Evolutionary conservation across 805 yeast species (phyloP).

Genomic region (Torulaspora microellipsoides): DNA sequence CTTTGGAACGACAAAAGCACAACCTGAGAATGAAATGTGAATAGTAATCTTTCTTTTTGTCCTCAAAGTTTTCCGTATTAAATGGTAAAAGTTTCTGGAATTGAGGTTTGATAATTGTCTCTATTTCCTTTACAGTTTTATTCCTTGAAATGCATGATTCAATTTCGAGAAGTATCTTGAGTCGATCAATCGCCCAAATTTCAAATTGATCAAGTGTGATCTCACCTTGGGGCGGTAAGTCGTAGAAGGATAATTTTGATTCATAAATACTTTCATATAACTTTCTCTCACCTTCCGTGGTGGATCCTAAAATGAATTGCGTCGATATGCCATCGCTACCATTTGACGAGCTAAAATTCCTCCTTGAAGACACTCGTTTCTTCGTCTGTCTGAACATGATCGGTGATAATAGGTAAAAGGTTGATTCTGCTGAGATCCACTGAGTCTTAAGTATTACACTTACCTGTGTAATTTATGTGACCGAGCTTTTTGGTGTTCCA

Average conservation of each 20-base stretch:
- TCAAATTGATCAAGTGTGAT: conserved; percentile 91
- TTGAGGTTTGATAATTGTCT: conserved; percentile 58
- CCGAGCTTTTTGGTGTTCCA: no score
- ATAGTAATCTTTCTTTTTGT: conserved; percentile 84
- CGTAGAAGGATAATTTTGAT: conserved; percentile 69
- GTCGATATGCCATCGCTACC: conserved; percentile 21
- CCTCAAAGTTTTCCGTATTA: conserved; percentile 43
- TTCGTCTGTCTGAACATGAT: conserved; percentile 68
- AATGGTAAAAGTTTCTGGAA: conserved; percentile 60
- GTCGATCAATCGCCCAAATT: conserved; percentile 89
- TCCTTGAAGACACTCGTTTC: conserved; percentile 68
- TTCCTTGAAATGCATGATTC: conserved; percentile 70
- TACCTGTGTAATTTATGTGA: no score
- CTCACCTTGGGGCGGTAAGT: conserved; percentile 73
- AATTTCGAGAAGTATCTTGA: conserved; percentile 76
- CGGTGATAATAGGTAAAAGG: no score
- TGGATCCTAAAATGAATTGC: conserved; percentile 25
- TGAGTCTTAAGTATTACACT: no score
- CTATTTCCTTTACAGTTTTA: conserved; percentile 60
- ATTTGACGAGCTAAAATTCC: conserved; percentile 46
- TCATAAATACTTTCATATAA: conserved; percentile 44
- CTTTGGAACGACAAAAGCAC: conserved; percentile 85
- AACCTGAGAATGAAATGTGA: conserved; percentile 84
- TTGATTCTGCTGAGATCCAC: no score
- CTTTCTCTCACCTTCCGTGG: conserved; percentile 32